phyloP scores from a whole-genome alignment of 1,139 yeast species.

The Candida tropicalis region DNA sequence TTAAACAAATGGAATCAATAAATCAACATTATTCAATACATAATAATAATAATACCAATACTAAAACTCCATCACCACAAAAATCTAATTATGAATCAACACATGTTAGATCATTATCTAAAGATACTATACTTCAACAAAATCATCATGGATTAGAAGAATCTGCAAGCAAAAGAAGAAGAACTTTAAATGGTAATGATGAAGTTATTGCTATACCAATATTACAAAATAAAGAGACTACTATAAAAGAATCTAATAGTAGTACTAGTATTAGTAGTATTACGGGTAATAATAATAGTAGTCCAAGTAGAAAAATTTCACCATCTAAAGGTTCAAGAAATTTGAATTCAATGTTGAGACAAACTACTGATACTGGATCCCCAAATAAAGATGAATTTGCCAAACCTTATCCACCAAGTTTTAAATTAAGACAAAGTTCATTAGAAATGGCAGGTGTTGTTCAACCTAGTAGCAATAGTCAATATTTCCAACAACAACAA shows the following conservation, averaged over 20 bases:
- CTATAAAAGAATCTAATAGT: conserved; percentile 2
- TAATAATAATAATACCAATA: no score
- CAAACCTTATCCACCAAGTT: conserved; percentile 31
- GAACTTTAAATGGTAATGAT: conserved; percentile 39
- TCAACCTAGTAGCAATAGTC: conserved; percentile 16
- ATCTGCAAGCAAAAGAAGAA: conserved; percentile 31
- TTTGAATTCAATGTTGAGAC: conserved; percentile 34
- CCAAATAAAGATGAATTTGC: conserved; percentile 24
- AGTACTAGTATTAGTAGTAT: no score
- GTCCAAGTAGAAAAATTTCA: conserved; percentile 31
- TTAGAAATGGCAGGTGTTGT: conserved; percentile 40
- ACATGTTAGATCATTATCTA: background rate
- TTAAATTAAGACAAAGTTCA: conserved; percentile 31
- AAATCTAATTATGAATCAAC: conserved; percentile 4
- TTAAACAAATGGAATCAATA: conserved; percentile 46
- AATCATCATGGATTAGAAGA: conserved; percentile 6
- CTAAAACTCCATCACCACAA: conserved; percentile 15
- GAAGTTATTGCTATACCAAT: conserved; percentile 21
- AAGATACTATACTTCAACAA: background rate
- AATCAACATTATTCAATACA: conserved; percentile 41
- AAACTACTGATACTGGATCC: conserved; percentile 20
- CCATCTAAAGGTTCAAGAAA: conserved; percentile 46
- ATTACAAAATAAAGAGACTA: conserved; percentile 6
- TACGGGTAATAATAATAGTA: conserved; percentile 2
- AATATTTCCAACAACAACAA: conserved; percentile 18